Percentiles rank a stretch among this genome's conserved stretches.
Evolutionary conservation across 179 eudicot genomes (phyloP).

Genomic region (Sideroxylon spinosum): DNA sequence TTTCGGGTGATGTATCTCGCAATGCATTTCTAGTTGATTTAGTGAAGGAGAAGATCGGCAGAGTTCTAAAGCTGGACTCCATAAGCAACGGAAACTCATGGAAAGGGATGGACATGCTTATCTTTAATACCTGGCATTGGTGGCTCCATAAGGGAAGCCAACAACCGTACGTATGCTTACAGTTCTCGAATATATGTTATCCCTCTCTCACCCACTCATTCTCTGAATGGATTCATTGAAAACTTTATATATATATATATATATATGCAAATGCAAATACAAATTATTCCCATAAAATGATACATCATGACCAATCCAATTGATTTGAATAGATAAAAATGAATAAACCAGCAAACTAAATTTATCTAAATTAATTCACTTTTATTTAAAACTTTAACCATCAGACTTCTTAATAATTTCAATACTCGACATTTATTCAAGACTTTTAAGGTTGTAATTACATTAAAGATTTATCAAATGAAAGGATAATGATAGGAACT

Average conservation of each 20-base stretch:
- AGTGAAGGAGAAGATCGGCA: conserved; percentile 43
- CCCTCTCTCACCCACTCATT: no score
- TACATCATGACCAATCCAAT: no score
- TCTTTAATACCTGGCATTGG: conserved; percentile 97
- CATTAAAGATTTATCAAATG: no score
- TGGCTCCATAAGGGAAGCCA: conserved; percentile 63
- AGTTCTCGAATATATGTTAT: neutral
- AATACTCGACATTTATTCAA: no score
- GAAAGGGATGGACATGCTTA: conserved; percentile 68
- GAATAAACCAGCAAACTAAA: no score
- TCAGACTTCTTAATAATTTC: no score
- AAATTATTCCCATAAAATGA: neutral
- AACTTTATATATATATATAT: neutral
- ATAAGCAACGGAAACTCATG: conserved; percentile 56
- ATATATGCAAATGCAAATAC: neutral
- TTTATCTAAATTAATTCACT: no score
- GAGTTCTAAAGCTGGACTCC: conserved; percentile 66
- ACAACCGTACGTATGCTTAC: conserved; percentile 46
- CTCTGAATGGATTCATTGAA: no score
- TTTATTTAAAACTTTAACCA: no score
- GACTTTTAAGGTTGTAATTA: no score
- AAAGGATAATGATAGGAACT: no score
- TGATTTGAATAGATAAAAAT: no score
- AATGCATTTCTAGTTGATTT: conserved; percentile 66
- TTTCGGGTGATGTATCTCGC: conserved; percentile 44